phyloP scores from a whole-genome alignment of 108 stramenopile species.

The Skeletonema menzelii region DNA sequence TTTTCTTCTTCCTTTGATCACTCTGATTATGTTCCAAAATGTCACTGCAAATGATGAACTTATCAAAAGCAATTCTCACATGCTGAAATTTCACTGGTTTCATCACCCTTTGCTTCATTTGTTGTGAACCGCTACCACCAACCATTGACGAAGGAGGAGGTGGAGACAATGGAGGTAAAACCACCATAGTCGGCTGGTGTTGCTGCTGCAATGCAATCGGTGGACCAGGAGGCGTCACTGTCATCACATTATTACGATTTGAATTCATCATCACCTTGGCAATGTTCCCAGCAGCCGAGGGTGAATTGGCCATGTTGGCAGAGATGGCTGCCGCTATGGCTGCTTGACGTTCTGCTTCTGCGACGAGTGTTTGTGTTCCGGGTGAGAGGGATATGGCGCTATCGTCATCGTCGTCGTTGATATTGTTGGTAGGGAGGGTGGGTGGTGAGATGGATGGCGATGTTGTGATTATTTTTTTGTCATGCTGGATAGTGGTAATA shows the following conservation, averaged over 20 bases:
- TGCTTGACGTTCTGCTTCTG: conserved; percentile 45
- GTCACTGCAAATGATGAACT: no score
- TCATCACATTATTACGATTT: not conserved
- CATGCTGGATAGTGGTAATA: no score
- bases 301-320: conserved; percentile 7
- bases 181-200: conserved; percentile 12
- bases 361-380: not conserved
- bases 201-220: not conserved
- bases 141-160: not conserved
- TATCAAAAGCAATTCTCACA: conserved; percentile 33
- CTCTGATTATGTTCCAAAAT: not conserved
- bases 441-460: not conserved
- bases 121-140: not conserved
- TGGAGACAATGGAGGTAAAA: conserved; percentile 7
- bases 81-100: conserved; percentile 34
- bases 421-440: not conserved
- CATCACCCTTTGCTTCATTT: not conserved
- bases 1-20: not conserved
- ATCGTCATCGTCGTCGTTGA: not conserved
- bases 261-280: conserved; percentile 4
- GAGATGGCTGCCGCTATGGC: conserved; percentile 46
- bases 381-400: not conserved
- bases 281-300: conserved; percentile 13
- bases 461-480: not conserved
- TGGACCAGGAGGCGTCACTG: no score